Evolutionary conservation across 345 rosid species (phyloP).

Genomic region (Rubroshorea leprosula): DNA sequence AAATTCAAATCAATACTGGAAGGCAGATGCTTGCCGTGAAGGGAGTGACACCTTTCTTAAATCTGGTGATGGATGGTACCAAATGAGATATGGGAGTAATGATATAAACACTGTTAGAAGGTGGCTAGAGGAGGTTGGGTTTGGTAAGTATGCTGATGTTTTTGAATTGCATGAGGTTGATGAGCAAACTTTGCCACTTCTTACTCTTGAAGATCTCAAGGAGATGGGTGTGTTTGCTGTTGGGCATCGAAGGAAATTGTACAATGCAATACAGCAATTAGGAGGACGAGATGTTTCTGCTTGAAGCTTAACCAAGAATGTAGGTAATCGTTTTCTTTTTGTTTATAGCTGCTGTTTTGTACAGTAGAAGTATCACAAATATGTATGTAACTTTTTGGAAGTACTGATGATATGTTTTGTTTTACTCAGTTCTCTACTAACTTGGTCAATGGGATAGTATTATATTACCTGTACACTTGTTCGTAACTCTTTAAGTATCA

Average conservation of each 20-base stretch:
- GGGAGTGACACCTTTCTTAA: constrained; percentile 10
- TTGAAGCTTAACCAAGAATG: constrained; percentile 9
- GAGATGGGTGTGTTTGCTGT: constrained; percentile 55
- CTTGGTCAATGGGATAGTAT: constrained; percentile 11
- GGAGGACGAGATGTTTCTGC: constrained; percentile 23
- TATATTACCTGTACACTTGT: too few relatives aligned
- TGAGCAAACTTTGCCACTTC: constrained; percentile 41
- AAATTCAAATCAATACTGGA: constrained; percentile 13
- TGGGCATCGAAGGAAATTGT: constrained; percentile 54
- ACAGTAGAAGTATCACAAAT: constrained; percentile 15
- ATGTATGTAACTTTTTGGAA: constrained; percentile 23
- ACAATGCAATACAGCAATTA: constrained; percentile 39
- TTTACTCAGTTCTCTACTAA: constrained; percentile 3
- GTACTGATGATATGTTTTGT: constrained; percentile 19
- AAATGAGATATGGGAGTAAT: constrained; percentile 2
- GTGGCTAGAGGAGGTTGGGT: constrained; percentile 52
- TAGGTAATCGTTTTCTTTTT: constrained; percentile 9
- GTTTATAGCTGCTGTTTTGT: constrained; percentile 12
- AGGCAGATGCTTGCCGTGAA: constrained; percentile 17
- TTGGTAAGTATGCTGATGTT: constrained; percentile 38
- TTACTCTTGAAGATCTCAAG: constrained; percentile 56
- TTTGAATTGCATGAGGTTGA: constrained; percentile 57
- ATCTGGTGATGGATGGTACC: constrained; percentile 16
- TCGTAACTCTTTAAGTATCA: constrained; percentile 8
- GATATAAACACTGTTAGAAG: constrained; percentile 25